Conservation (phyloP, 257 asterid genomes). For the Lantana camara region DNA sequence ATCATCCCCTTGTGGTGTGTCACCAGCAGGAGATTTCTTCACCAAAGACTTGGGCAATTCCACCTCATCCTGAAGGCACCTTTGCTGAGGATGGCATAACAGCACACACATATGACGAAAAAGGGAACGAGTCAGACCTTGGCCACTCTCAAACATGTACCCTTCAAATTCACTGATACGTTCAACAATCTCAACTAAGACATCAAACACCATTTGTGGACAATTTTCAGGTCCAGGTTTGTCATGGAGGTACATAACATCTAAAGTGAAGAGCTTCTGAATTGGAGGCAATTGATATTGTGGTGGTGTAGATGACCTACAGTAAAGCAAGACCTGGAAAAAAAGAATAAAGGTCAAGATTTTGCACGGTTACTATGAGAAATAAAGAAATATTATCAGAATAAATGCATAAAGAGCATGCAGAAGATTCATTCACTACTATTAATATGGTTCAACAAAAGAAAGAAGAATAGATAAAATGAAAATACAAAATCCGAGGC, state of each 20-base stretch:
- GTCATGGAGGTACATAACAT: slow-evolving; percentile 90
- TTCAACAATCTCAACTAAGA: slow-evolving; percentile 92
- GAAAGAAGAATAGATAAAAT: not conserved
- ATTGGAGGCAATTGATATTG: slow-evolving; percentile 62
- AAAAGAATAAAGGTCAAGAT: slow-evolving; percentile 22
- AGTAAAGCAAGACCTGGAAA: slow-evolving; percentile 74
- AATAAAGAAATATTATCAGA: not conserved
- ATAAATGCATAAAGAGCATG: not conserved
- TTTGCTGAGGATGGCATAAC: slow-evolving; percentile 87
- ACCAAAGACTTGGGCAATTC: slow-evolving; percentile 73
- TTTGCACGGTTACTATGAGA: not conserved
- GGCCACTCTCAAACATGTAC: slow-evolving; percentile 87
- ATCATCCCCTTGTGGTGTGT: slow-evolving; percentile 54
- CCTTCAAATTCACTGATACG: slow-evolving; percentile 77
- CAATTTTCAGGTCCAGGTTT: slow-evolving; percentile 94
- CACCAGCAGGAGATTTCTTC: slow-evolving; percentile 52
- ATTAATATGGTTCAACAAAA: slow-evolving; percentile 6
- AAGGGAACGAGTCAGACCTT: slow-evolving; percentile 76
- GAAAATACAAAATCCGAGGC: too few relatives aligned
- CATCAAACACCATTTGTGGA: slow-evolving; percentile 84
- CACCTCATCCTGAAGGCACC: slow-evolving; percentile 76
- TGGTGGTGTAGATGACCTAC: slow-evolving; percentile 80
- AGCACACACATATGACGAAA: slow-evolving; percentile 74
- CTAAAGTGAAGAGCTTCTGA: slow-evolving; percentile 82
- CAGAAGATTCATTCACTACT: not conserved